Evolutionary conservation across 768 basidiomycete genomes (phyloP), one percentile per base, ranked within the genome.

Genomic region (Leccinellum rugosiceps): DNA sequence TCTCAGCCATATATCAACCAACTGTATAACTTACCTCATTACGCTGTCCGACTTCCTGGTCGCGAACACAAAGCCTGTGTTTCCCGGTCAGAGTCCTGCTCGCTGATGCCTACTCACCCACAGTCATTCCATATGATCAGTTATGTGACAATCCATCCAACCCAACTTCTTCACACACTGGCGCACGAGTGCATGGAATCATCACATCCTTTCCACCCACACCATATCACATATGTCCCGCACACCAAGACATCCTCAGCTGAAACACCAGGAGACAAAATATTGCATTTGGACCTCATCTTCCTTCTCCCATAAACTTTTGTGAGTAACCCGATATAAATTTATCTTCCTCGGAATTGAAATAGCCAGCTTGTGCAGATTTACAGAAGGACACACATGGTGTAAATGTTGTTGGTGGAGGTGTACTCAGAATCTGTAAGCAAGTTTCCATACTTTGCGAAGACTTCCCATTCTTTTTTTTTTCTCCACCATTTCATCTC

Each of bases 351-450:
- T 23, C 23, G 6, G 49, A 25, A 21, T 4, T 26, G 9, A 19
- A 21, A 19, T 10, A 32, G 28, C 21, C 14, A 10, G 25, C n/a
- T 19, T 23, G 9, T 43, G 6, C 38, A 17, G 41, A 53, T 4
- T 6, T 13, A 21, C 26, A n/a, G 23, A 13, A 2, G 11, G n/a
- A 2, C 8, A 28, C 34, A 9, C 35, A 52, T 19, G 19, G 25
- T 10, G 23, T 9, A 11, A 21, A 50, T 6, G 78, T 90, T 13
- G 79, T 89, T 3, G 88, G 89, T 2, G 87, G 86, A 11, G 88
- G 89, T 1, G 85, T 88, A 1, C 78, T 89, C 9, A 88, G 88
- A 3, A 82, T 89, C 26, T 85, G 86, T 87, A 66, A 62, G 83
- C 77, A 23, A 21, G 21, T 25, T 38, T 41, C 34, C 2, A 5